phyloP scores from a whole-genome alignment of 352 stramenopile species.

The Phytophthora rubi region DNA sequence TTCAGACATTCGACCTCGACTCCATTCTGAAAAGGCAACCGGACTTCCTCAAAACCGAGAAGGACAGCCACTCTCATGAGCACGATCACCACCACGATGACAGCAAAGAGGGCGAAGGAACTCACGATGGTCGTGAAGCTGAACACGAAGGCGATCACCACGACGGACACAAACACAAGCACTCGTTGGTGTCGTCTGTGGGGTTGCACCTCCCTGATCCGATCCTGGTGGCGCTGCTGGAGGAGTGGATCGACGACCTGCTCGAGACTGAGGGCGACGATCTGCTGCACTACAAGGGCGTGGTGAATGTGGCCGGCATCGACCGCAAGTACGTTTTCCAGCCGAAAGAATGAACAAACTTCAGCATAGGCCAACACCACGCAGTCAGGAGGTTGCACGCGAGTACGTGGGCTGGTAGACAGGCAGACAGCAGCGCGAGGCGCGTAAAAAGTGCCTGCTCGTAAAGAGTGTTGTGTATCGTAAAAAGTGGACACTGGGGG shows the following conservation, averaged over 20 bases:
- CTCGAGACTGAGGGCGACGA: constrained; percentile 89
- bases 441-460: too few species aligned
- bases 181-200: constrained; percentile 54
- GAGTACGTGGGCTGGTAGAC: too few species aligned
- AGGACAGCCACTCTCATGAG: constrained; percentile 12
- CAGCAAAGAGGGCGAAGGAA: constrained; percentile 9
- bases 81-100: constrained; percentile 19
- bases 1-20: constrained; percentile 57
- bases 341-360: too few species aligned
- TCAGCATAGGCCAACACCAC: too few species aligned
- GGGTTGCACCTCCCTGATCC: constrained; percentile 44
- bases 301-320: constrained; percentile 93
- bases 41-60: constrained; percentile 54
- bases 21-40: constrained; percentile 58
- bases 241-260: constrained; percentile 96
- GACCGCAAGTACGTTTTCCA: constrained; percentile 96
- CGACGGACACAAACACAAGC: constrained; percentile 42
- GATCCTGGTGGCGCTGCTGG: constrained; percentile 93
- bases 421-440: too few species aligned
- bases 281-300: constrained; percentile 94
- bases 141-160: constrained; percentile 20
- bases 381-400: too few species aligned
- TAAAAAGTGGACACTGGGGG: too few species aligned
- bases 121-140: constrained; percentile 3
- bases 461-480: too few species aligned